Base-by-base conservation (phyloP, 352 stramenopile genomes). In the Phytophthora vignae region DNA sequence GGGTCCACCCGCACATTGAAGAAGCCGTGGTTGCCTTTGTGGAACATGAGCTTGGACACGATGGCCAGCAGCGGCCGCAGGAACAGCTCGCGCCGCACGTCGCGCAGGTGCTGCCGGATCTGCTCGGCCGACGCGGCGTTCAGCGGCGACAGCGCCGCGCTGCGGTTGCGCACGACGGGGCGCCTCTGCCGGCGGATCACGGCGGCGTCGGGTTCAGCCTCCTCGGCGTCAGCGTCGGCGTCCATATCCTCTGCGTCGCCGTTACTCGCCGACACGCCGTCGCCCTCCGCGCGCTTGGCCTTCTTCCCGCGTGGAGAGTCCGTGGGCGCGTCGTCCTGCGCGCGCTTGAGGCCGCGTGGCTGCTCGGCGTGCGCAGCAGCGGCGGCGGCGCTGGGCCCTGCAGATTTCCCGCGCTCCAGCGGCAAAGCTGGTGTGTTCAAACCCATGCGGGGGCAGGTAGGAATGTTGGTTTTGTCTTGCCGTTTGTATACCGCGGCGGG, bases 1-100 rank as follows among this genome's bases (percentile, higher is more conserved):
- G 87, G 87, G 55, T 97, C 90, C 50, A 97, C 90, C 46, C 81
- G 88, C 48, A 83, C 81, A 60, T 93, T 94, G 65, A 97, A 96
- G 55, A 95, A 79, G 19, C 82, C 79, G 74, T 92, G 87, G 56
- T 96, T 96, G 60, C 71, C 79, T 66, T 87, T 88, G 78, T 94
- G 87, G 68, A 94, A 90, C 87, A 94, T 96, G 29, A 94, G 77
- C 29, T 87, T 84, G 40, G 81, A 90, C 46, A 96, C 80, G 25
- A 91, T 64, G 11, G 79, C 78, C 58, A 93, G 68, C 67, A 96
- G 70, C 29, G 87, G 87, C 2, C 82, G 79, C 40, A 88, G 66
- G 57, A 93, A 91, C 54, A 83, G 64, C 69, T 96, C 88, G 33
- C 85, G 86, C 14, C 82, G 84, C 56, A 94, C 79, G 60, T 96